Percentiles rank a stretch among this genome's conserved stretches.
These are phyloP conservation scores for Tulasnella sp. DNA, from an alignment of 768 basidiomycete genomes.

Conservation along the genomic window DNA sequence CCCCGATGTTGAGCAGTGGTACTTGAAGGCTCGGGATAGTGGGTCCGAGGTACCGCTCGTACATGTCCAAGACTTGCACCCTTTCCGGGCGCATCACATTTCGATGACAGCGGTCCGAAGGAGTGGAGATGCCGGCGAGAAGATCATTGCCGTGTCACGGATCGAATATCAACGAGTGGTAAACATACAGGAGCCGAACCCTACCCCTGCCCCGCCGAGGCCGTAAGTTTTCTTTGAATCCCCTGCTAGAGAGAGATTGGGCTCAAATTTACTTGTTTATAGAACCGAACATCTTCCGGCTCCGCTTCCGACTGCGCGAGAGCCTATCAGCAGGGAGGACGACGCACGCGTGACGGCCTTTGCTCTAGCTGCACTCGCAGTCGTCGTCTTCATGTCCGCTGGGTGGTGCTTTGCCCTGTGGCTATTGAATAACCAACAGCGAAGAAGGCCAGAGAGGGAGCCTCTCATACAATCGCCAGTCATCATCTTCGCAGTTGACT, in stretches of 20 bases:
- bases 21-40: background rate
- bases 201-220: background rate
- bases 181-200: background rate
- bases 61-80: background rate
- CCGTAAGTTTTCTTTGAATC: background rate
- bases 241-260: background rate
- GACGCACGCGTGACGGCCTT: background rate
- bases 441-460: background rate
- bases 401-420: background rate
- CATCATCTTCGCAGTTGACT: background rate
- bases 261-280: background rate
- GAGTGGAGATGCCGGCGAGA: background rate
- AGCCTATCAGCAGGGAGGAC: background rate
- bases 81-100: background rate
- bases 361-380: background rate
- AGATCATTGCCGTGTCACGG: background rate
- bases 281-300: background rate
- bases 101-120: background rate
- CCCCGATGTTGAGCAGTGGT: background rate
- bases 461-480: background rate
- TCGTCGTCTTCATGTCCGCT: background rate
- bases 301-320: background rate
- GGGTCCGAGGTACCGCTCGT: background rate
- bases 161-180: background rate
- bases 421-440: background rate